Evolutionary conservation across 1,284 basidiomycete genomes (phyloP).

Genomic region (Clitocybe nebularis): DNA sequence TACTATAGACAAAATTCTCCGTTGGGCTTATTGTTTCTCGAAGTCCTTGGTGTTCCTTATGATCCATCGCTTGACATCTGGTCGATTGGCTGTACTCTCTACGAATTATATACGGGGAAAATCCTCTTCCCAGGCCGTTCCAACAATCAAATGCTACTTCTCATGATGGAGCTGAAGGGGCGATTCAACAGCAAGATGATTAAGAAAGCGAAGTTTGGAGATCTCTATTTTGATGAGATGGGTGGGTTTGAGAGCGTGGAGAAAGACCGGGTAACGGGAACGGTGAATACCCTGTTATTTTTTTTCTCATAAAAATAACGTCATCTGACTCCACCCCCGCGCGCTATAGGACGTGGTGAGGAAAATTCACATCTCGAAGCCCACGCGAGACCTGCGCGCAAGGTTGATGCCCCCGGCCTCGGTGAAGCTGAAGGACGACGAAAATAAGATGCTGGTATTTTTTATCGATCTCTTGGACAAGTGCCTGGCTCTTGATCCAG

Average conservation of each 20-base stretch:
- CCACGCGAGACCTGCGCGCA: constrained; percentile 75
- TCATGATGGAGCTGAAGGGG: constrained; percentile 97
- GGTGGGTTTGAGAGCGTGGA: constrained; percentile 80
- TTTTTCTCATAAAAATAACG: constrained; percentile 2
- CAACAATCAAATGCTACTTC: constrained; percentile 97
- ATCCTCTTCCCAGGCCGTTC: constrained; percentile 95
- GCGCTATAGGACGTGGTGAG: constrained; percentile 70
- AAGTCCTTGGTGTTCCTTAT: constrained; percentile 93
- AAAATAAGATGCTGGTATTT: constrained; percentile 75
- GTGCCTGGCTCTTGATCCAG: constrained; percentile 88
- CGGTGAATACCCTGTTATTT: constrained; percentile 48
- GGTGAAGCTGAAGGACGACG: constrained; percentile 83
- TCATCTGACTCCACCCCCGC: constrained; percentile 14
- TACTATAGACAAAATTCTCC: too few species aligned
- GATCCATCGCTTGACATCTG: constrained; percentile 94
- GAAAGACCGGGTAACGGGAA: constrained; percentile 77
- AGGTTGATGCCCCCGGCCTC: constrained; percentile 79
- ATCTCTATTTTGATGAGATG: constrained; percentile 92
- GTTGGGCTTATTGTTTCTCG: too few species aligned
- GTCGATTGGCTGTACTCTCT: constrained; percentile 97
- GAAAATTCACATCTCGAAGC: constrained; percentile 83
- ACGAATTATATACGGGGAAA: constrained; percentile 97
- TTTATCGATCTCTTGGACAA: constrained; percentile 94
- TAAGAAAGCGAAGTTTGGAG: constrained; percentile 90
- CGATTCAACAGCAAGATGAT: constrained; percentile 92